Percentiles rank a stretch among this genome's conserved stretches.
Conservation (phyloP, 805 yeast species). For the Saccharomycopsis babjevae region DNA sequence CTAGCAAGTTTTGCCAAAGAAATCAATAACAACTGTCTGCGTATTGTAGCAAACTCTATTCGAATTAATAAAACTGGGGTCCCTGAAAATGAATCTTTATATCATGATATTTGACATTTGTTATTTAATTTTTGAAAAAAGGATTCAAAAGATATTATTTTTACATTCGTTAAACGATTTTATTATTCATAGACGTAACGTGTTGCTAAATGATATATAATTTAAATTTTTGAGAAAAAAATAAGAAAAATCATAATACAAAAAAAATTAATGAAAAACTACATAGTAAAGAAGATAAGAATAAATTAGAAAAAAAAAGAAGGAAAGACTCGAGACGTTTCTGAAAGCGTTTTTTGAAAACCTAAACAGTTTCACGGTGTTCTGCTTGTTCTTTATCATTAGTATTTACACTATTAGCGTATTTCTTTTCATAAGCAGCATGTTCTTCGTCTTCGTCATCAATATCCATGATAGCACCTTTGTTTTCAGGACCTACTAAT, state of each 20-base stretch:
- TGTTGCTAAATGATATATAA: not conserved
- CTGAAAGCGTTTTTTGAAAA: not conserved
- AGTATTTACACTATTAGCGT: not conserved
- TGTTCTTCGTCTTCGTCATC: conserved; percentile 8
- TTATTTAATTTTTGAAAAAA: not conserved
- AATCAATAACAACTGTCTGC: no score
- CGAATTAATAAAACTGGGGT: no score
- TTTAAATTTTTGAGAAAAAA: not conserved
- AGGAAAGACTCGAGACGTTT: no score
- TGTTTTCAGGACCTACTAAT: conserved; percentile 48
- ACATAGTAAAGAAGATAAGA: not conserved
- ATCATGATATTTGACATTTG: no score
- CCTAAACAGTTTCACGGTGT: not conserved
- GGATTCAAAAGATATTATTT: not conserved
- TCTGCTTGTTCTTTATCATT: not conserved
- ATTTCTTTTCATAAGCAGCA: conserved; percentile 6
- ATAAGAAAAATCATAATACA: not conserved
- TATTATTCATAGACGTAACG: not conserved
- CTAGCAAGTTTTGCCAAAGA: not conserved
- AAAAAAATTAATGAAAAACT: not conserved
- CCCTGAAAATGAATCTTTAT: no score
- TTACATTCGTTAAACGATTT: not conserved
- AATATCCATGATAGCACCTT: conserved; percentile 10
- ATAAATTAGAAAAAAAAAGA: not conserved
- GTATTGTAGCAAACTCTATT: no score